phyloP scores from a whole-genome alignment of 2,329 filamentous ascomycete genomes.

The Hymenoscyphus albidus region DNA sequence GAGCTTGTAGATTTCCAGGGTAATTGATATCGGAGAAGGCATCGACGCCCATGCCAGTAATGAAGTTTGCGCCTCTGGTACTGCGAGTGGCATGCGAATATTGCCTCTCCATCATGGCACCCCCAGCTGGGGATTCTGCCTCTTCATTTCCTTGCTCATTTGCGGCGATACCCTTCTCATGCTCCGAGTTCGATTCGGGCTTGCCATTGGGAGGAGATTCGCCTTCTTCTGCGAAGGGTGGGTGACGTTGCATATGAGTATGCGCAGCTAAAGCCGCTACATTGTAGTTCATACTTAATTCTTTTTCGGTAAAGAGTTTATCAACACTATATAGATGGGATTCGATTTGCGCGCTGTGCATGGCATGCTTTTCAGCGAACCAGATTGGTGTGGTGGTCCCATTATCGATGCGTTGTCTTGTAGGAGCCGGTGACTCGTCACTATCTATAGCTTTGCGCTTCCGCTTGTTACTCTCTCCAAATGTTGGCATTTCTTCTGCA shows the following conservation, averaged over 20 bases:
- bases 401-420: slow-evolving; percentile 51
- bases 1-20: slow-evolving; percentile 48
- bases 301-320: slow-evolving; percentile 68
- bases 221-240: slow-evolving; percentile 24
- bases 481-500: slow-evolving; percentile 54
- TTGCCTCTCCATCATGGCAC: slow-evolving; percentile 59
- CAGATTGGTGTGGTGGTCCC: slow-evolving; percentile 58
- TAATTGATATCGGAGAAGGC: slow-evolving; percentile 57
- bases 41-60: slow-evolving; percentile 56
- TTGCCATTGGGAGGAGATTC: slow-evolving; percentile 43
- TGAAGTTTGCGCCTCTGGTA: slow-evolving; percentile 51
- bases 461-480: slow-evolving; percentile 56
- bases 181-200: slow-evolving; percentile 38
- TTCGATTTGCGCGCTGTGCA: slow-evolving; percentile 49
- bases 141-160: slow-evolving; percentile 49
- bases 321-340: slow-evolving; percentile 61
- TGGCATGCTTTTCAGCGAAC: slow-evolving; percentile 55
- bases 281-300: slow-evolving; percentile 63
- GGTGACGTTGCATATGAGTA: slow-evolving; percentile 56
- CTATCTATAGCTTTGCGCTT: slow-evolving; percentile 59
- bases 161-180: slow-evolving; percentile 46
- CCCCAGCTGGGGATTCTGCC: slow-evolving; percentile 46
- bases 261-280: slow-evolving; percentile 58
- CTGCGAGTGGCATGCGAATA: slow-evolving; percentile 62
- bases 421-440: slow-evolving; percentile 59